Base-by-base conservation (phyloP, 139 green algal genomes). In the Auxenochlorella pyrenoidosa region DNA sequence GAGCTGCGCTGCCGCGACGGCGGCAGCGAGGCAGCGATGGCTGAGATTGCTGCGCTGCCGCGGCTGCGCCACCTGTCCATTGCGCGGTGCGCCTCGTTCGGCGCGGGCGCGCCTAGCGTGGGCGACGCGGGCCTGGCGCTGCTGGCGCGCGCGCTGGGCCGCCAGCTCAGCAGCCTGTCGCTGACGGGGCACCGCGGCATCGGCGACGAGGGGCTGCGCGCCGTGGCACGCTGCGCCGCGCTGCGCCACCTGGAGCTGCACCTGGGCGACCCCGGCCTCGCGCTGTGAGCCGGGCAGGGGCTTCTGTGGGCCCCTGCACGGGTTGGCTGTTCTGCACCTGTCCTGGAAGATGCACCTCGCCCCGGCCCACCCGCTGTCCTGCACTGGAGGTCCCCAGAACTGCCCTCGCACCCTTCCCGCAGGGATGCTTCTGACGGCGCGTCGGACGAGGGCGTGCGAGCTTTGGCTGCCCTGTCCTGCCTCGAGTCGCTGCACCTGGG, bases 211-310 rank as follows among this genome's bases (percentile, higher is more conserved):
- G 82, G 65, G 12, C 41, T 79, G 82, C 28, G 28, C 16, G 26
- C 44, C 1, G 22, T 86, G 21, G 68, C 60, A 21, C 32, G 82
- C 82, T 66, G 76, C 41, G 22, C 32, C 0, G 5, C 22, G 43
- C 82, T 86, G 82, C 43, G 38, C 38, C 82, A 66, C 38, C 66
- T 86, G 66, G 44, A 86, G n/a, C 66, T 86, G 41, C 65, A 43
- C 82, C 34, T 86, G 5, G 43, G n/a, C 0, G 43, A n/a, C 34
- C 70, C 70, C 8, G 70, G 66, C 66, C 3, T 73, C 32, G 19
- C 32, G 13, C 34, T 34, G 66, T 73, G 66, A 73, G 66, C 16
- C 32, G 19, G 63, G 60, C 4, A 32, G 22, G 13, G 6, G n/a
- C n/a, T n/a, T n/a, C n/a, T n/a, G n/a, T n/a, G n/a, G n/a, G n/a